Evolutionary conservation across 129 eudicot species (phyloP).

Genomic region (Ambrosia artemisiifolia): DNA sequence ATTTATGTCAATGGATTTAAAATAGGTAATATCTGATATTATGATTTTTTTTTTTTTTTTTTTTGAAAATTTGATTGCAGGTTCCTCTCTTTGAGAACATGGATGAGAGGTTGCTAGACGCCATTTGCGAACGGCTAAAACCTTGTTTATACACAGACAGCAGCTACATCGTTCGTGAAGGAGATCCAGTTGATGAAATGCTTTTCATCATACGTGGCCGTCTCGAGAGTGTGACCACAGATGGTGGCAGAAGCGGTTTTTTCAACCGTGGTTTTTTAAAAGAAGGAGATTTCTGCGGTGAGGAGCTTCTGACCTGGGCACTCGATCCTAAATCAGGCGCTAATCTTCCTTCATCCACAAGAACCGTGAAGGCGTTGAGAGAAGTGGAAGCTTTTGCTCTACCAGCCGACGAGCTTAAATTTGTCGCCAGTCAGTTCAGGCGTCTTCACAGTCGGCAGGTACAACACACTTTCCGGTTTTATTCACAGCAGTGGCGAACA

Average conservation of each 20-base stretch:
- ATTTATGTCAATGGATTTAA: neutral
- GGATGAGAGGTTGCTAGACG: conserved; percentile 91
- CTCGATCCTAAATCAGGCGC: conserved; percentile 81
- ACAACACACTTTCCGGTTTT: conserved; percentile 89
- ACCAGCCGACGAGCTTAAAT: conserved; percentile 82
- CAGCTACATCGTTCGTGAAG: conserved; percentile 86
- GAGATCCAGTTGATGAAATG: conserved; percentile 97
- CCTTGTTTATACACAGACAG: conserved; percentile 83
- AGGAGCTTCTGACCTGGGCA: conserved; percentile 99
- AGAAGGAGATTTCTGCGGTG: conserved; percentile 95
- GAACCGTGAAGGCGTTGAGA: conserved; percentile 78
- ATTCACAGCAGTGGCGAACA: conserved; percentile 91
- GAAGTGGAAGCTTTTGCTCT: conserved; percentile 95
- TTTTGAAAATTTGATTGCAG: conserved; percentile 32
- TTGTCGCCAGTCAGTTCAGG: conserved; percentile 85
- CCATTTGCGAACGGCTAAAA: conserved; percentile 89
- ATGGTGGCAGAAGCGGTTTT: conserved; percentile 91
- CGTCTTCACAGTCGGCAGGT: conserved; percentile 95
- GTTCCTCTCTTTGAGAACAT: conserved; percentile 92
- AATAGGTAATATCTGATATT: neutral
- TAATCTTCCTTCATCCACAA: conserved; percentile 82
- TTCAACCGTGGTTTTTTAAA: conserved; percentile 77
- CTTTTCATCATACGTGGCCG: conserved; percentile 96
- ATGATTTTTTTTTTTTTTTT: neutral
- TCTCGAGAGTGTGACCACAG: conserved; percentile 86